phyloP scores from a whole-genome alignment of 2,329 filamentous ascomycete species.

The Fusarium sororula region DNA sequence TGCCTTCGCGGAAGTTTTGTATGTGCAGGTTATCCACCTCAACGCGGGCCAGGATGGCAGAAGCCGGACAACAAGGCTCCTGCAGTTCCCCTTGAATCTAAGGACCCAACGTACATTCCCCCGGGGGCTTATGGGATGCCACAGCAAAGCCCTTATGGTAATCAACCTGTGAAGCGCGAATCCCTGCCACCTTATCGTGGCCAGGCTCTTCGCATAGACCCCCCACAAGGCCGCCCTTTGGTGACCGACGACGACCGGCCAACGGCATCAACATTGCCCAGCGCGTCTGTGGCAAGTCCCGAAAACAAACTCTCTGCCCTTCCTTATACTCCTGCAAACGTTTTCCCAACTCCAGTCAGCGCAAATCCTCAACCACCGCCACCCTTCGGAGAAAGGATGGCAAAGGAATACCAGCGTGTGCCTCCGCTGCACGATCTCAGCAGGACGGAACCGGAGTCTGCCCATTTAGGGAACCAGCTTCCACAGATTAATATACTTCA shows the following conservation, averaged over 20 bases:
- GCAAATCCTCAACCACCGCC: slow-evolving; percentile 58
- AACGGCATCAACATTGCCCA: slow-evolving; percentile 68
- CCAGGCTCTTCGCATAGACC: slow-evolving; percentile 69
- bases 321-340: slow-evolving; percentile 63
- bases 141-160: slow-evolving; percentile 53
- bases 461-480: slow-evolving; percentile 60
- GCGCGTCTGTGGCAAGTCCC: slow-evolving; percentile 65
- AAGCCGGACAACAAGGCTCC: slow-evolving; percentile 77
- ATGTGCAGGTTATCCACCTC: slow-evolving; percentile 89
- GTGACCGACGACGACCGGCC: slow-evolving; percentile 66
- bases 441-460: slow-evolving; percentile 64
- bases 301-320: slow-evolving; percentile 70
- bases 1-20: slow-evolving; percentile 90
- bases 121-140: slow-evolving; percentile 71
- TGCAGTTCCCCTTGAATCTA: slow-evolving; percentile 82
- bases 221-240: slow-evolving; percentile 66
- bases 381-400: slow-evolving; percentile 58
- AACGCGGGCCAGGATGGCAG: slow-evolving; percentile 75
- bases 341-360: slow-evolving; percentile 71
- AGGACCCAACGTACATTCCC: slow-evolving; percentile 73
- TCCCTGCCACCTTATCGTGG: slow-evolving; percentile 68
- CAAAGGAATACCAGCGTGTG: slow-evolving; percentile 69
- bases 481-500: slow-evolving; percentile 68
- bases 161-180: slow-evolving; percentile 61
- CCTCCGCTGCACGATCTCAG: slow-evolving; percentile 68